Base-by-base conservation (phyloP, 2,329 filamentous ascomycete genomes). In the Alternaria incomplexa region DNA sequence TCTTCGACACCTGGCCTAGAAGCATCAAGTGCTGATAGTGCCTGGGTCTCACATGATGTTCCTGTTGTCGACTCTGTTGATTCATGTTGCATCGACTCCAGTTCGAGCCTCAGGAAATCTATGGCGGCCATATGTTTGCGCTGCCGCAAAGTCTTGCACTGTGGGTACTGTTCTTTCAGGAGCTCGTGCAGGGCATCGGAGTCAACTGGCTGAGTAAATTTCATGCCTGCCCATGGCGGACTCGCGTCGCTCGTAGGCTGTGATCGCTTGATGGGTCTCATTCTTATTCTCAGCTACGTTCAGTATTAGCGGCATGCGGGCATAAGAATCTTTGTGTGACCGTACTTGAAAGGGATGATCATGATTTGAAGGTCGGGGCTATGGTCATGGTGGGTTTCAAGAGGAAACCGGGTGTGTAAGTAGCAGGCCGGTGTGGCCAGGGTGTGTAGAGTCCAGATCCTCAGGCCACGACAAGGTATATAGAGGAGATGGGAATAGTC, bases 111-210 rank as follows among this genome's bases (percentile, higher is more conserved):
- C 9, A 77, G 57, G 32, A 75, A 75, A n/a, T 68, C 64, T 17
- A 76, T 76, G 3, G 69, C 64, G n/a, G 74, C 75, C 54, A 66
- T 61, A 57, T 74, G 68, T 36, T 76, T 76, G 15, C 75, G 65
- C 50, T 77, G 65, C 15, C 71, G 64, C 17, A 71, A 58, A 44
- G 62, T 74, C 15, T 51, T 43, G 22, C 66, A 65, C 11, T 68
- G n/a, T 9, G 73, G 70, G 43, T 72, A 76, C 22, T 55, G 48
- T 12, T 17, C 30, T 45, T 63, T 71, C 5, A 77, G 65, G 15
- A 63, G 58, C n/a, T 75, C 73, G 15, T 63, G 61, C 10, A 77
- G 55, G 6, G 43, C 62, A 54, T 77, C 75, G 3, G 75, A 76
- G 26, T 67, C 73, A 2, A 77, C 63, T 1, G 63, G 65, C 17